Percentiles rank a stretch among this genome's conserved stretches.
phyloP scores from a whole-genome alignment of 306 rosid species.

The Gynostemma pentaphyllum region DNA sequence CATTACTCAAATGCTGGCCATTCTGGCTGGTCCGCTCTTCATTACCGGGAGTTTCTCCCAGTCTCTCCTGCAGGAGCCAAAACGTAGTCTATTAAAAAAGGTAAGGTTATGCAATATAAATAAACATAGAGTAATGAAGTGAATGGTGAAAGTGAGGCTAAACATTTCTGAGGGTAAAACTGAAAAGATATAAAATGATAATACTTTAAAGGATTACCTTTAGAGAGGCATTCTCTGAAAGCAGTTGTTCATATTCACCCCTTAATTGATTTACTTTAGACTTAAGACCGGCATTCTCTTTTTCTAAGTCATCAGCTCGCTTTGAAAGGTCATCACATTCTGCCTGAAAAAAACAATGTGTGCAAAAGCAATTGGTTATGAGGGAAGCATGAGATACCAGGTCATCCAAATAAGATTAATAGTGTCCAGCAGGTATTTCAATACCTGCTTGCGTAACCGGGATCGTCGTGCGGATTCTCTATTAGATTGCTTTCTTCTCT shows the following conservation, averaged over 20 bases:
- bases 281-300: conserved; percentile 73
- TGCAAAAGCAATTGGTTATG: background rate
- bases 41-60: background rate
- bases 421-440: background rate
- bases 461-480: conserved; percentile 98
- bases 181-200: background rate
- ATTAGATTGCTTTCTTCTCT: conserved; percentile 90
- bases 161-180: background rate
- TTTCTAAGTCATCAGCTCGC: conserved; percentile 82
- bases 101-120: background rate
- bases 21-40: conserved; percentile 8
- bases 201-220: conserved; percentile 41
- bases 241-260: conserved; percentile 81
- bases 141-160: background rate
- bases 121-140: background rate
- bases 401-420: background rate
- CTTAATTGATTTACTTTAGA: conserved; percentile 71
- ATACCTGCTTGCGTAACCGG: conserved; percentile 96
- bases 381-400: background rate
- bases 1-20: conserved; percentile 2
- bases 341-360: conserved; percentile 37
- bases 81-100: background rate
- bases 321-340: conserved; percentile 93
- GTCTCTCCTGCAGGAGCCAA: background rate
- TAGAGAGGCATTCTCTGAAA: conserved; percentile 69